Evolutionary conservation across 164 flowering plant genomes (phyloP).

Genomic region (Nelumbo lutea): DNA sequence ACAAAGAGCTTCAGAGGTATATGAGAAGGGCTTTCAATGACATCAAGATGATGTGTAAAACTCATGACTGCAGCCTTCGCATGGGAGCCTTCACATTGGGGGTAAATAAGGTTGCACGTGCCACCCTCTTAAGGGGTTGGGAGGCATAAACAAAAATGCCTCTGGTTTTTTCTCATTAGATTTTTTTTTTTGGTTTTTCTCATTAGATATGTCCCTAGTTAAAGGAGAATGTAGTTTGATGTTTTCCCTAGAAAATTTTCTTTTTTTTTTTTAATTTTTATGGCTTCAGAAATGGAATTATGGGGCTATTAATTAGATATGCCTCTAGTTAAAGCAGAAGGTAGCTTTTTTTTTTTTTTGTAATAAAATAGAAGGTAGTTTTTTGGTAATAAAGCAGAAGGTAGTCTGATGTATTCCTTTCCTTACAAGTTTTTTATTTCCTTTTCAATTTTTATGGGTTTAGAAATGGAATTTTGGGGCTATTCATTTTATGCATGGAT

Average conservation of each 20-base stretch:
- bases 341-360: too few relatives aligned
- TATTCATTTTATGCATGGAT: not conserved
- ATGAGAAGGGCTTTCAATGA: constrained; percentile 65
- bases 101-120: constrained; percentile 82
- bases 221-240: constrained; percentile 5
- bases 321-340: too few relatives aligned
- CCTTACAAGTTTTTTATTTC: not conserved
- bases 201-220: not conserved
- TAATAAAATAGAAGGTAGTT: too few relatives aligned
- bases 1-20: constrained; percentile 59
- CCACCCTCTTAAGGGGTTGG: constrained; percentile 81
- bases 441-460: not conserved
- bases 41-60: constrained; percentile 68
- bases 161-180: not conserved
- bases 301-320: not conserved
- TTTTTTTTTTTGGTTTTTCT: too few relatives aligned
- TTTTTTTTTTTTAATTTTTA: not conserved
- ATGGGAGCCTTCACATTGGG: constrained; percentile 96
- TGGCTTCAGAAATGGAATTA: not conserved
- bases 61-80: constrained; percentile 74
- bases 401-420: constrained; percentile 1
- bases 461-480: not conserved
- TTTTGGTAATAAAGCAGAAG: not conserved
- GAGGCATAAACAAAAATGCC: constrained; percentile 46
- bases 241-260: not conserved